Percentiles rank a stretch among this genome's conserved stretches.
These are phyloP conservation scores for Ogataea naganishii DNA, from an alignment of 805 yeast species.

Conservation along the genomic window DNA sequence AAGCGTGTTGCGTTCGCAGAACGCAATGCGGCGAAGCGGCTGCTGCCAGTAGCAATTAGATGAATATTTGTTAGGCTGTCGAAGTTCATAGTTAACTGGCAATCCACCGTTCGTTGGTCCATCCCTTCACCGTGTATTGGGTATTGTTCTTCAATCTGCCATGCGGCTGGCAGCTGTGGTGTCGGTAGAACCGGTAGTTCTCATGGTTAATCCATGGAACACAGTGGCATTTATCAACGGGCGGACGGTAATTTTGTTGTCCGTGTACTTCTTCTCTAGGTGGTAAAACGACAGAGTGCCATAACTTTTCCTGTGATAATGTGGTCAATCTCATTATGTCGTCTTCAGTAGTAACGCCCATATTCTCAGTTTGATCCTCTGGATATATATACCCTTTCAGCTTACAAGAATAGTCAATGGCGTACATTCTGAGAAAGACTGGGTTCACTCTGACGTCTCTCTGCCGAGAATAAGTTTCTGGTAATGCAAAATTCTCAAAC, in stretches of 20 bases:
- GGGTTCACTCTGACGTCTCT: slow-evolving; percentile 46
- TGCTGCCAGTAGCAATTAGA: too few species aligned
- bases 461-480: not conserved
- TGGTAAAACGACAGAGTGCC: slow-evolving; percentile 43
- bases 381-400: slow-evolving; percentile 23
- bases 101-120: slow-evolving; percentile 40
- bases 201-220: slow-evolving; percentile 19
- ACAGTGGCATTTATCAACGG: slow-evolving; percentile 10
- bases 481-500: not conserved
- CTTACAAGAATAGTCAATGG: slow-evolving; percentile 38
- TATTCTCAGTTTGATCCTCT: slow-evolving; percentile 14
- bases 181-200: not conserved
- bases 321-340: slow-evolving; percentile 26
- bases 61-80: too few species aligned
- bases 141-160: slow-evolving; percentile 17
- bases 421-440: slow-evolving; percentile 37
- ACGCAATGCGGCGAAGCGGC: too few species aligned
- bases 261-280: slow-evolving; percentile 34
- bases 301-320: slow-evolving; percentile 38
- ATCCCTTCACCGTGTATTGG: slow-evolving; percentile 44
- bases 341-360: slow-evolving; percentile 6
- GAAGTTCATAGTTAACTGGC: too few species aligned
- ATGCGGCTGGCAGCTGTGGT: slow-evolving; percentile 13
- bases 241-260: slow-evolving; percentile 3
- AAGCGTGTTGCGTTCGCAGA: too few species aligned